Percentiles rank a stretch among this genome's conserved stretches.
Evolutionary conservation across 2,329 filamentous ascomycete species (phyloP).

Genomic region (Dothidotthia symphoricarpi): DNA sequence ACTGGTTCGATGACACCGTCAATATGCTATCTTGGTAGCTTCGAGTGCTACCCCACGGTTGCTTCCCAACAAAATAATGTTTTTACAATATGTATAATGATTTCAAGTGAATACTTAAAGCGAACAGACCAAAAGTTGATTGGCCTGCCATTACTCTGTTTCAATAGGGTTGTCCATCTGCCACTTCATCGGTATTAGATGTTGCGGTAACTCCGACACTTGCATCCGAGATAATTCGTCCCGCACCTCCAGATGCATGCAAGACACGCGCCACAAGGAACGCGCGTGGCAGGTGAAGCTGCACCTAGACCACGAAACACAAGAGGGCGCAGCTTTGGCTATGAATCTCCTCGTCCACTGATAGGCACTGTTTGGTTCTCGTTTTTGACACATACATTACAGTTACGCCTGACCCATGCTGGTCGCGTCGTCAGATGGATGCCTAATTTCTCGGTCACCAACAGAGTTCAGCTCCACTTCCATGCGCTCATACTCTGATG

Average conservation of each 20-base stretch:
- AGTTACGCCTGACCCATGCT: slow-evolving; percentile 4
- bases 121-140: too few species aligned
- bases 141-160: slow-evolving; percentile 13
- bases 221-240: slow-evolving; percentile 32
- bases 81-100: too few species aligned
- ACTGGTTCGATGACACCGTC: slow-evolving; percentile 4
- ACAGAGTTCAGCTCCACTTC: too few species aligned
- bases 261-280: slow-evolving; percentile 21
- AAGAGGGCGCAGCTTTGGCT: slow-evolving; percentile 14
- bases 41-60: too few species aligned
- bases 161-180: slow-evolving; percentile 9
- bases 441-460: not conserved
- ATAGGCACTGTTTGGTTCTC: slow-evolving; percentile 2
- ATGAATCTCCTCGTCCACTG: slow-evolving; percentile 8
- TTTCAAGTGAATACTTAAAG: too few species aligned
- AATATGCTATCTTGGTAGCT: too few species aligned
- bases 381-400: slow-evolving; percentile 2
- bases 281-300: slow-evolving; percentile 20
- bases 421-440: slow-evolving; percentile 2
- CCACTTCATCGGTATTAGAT: slow-evolving; percentile 2
- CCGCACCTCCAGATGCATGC: slow-evolving; percentile 12
- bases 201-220: slow-evolving; percentile 6
- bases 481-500: too few species aligned
- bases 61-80: too few species aligned
- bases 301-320: slow-evolving; percentile 13